phyloP scores from a whole-genome alignment of 192 early-diverging fungal genomes.

The Coemansia sp. region DNA sequence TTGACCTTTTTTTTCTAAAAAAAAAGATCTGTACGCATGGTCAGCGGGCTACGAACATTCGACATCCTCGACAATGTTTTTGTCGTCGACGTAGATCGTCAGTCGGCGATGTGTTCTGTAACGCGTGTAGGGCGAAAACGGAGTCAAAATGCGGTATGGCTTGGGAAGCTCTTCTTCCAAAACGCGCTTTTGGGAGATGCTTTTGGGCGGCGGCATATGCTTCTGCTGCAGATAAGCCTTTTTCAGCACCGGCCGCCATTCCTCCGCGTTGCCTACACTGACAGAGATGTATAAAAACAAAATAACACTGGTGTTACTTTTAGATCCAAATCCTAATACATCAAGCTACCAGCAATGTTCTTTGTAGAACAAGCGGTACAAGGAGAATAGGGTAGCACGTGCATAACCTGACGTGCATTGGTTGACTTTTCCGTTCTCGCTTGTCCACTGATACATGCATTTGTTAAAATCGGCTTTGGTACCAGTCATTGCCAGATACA shows the following conservation, averaged over 20 bases:
- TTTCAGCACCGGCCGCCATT: conserved; percentile 48
- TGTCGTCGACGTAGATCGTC: conserved; percentile 40
- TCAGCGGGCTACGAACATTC: conserved; percentile 19
- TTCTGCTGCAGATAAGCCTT: conserved; percentile 49
- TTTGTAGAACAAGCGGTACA: no score
- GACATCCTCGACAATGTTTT: conserved; percentile 42
- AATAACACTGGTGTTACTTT: no score
- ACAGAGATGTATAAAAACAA: neutral
- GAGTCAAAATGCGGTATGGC: conserved; percentile 40
- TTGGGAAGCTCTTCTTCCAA: conserved; percentile 51
- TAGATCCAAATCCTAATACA: no score
- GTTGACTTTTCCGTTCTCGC: neutral
- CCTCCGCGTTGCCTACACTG: conserved; percentile 35
- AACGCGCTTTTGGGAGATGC: conserved; percentile 36
- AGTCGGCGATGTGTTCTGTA: conserved; percentile 35
- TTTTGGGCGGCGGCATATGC: conserved; percentile 34
- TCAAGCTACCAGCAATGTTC: no score
- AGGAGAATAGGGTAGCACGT: no score
- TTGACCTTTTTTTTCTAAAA: neutral
- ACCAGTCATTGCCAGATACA: neutral
- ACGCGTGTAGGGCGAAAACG: conserved; percentile 39
- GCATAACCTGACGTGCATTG: no score
- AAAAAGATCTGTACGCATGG: no score
- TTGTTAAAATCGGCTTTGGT: conserved; percentile 30
- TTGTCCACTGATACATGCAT: conserved; percentile 15